These are phyloP conservation scores for Crithidia bombi DNA, from an alignment of 208 protist genomes.

Conservation along the genomic window DNA sequence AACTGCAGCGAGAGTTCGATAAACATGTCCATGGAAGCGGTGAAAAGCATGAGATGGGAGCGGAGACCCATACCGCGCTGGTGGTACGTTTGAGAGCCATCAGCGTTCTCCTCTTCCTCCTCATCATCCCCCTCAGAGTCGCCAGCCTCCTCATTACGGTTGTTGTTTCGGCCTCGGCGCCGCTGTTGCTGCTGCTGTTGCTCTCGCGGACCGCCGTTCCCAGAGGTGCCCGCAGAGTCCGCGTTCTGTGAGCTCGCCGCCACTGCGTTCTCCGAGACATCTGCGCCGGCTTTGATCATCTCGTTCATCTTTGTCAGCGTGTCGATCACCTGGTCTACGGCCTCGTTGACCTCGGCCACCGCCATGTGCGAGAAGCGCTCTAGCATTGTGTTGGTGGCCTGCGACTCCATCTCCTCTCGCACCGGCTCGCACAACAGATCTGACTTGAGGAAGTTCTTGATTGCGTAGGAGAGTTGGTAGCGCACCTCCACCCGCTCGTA, in stretches of 20 bases:
- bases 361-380: constrained; percentile 93
- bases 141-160: constrained; percentile 18
- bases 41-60: constrained; percentile 77
- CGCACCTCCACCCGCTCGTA: constrained; percentile 88
- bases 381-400: constrained; percentile 64
- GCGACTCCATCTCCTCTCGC: constrained; percentile 71
- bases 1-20: constrained; percentile 82
- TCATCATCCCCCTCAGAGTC: constrained; percentile 31
- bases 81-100: constrained; percentile 72
- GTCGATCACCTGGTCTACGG: constrained; percentile 85
- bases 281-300: constrained; percentile 64
- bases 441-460: constrained; percentile 70
- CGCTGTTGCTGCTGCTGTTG: neutral
- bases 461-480: constrained; percentile 82
- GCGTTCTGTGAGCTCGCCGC: constrained; percentile 15
- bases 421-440: constrained; percentile 78
- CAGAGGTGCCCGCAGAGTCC: neutral
- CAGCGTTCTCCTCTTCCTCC: constrained; percentile 52
- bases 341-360: constrained; percentile 84
- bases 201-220: neutral
- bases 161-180: neutral
- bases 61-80: constrained; percentile 71
- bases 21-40: constrained; percentile 85
- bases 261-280: constrained; percentile 62
- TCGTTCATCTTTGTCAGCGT: constrained; percentile 84